These are phyloP conservation scores for Trametes meyenii DNA, from an alignment of 768 basidiomycete species.

Conservation along the genomic window DNA sequence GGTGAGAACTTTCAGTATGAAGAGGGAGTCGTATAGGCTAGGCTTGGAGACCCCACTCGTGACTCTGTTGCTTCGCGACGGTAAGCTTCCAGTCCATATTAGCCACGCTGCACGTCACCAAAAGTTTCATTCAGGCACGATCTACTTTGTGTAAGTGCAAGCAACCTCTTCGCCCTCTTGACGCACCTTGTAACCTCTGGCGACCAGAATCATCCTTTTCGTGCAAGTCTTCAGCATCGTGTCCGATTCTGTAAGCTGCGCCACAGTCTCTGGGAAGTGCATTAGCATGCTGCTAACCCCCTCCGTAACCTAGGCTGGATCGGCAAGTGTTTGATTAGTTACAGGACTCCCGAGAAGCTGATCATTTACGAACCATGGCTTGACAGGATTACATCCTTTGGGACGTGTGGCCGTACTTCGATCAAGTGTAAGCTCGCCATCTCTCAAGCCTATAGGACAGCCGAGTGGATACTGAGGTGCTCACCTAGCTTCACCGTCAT, in stretches of 20 bases:
- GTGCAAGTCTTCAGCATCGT: slow-evolving; percentile 18
- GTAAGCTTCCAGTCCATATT: neutral
- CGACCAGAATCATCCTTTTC: slow-evolving; percentile 10
- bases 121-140: slow-evolving; percentile 5
- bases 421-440: slow-evolving; percentile 17
- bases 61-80: slow-evolving; percentile 20
- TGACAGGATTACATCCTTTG: slow-evolving; percentile 14
- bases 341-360: neutral
- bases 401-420: slow-evolving; percentile 22
- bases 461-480: neutral
- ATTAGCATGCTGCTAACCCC: neutral
- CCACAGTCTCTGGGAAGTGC: neutral
- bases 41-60: slow-evolving; percentile 17
- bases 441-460: neutral
- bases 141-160: slow-evolving; percentile 19
- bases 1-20: slow-evolving; percentile 17
- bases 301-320: slow-evolving; percentile 2
- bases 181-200: neutral
- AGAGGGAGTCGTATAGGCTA: slow-evolving; percentile 11
- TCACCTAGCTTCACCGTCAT: slow-evolving; percentile 17
- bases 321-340: neutral
- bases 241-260: neutral
- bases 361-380: neutral
- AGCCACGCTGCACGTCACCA: too few species aligned
- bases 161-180: too few species aligned